Evolutionary conservation across 257 asterid species (phyloP), one percentile per base, ranked within the genome.

Genomic region (Osmanthus fragrans): DNA sequence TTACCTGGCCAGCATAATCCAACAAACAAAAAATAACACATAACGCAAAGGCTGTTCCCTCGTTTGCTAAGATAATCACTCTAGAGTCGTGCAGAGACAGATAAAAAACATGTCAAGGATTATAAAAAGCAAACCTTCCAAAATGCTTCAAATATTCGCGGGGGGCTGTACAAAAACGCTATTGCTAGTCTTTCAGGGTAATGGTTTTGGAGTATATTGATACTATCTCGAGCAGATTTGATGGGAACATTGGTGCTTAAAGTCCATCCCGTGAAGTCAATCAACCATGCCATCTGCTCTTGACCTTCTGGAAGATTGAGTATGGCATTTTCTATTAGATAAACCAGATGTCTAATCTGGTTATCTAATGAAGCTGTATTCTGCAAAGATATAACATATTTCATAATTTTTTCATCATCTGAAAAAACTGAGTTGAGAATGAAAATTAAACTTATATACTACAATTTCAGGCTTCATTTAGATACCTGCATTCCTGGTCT

Each of bases 181-280:
- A 90, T 58, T 25, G 89, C 99, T 56, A 93, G 88, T 80, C 99
- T 89, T 86, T 95, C 99, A 0, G 97, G 99, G 79, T 89, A 95
- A 76, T 95, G 98, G 78, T 90, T 95, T 76, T 95, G 98, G 29
- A 95, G 85, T 78, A 95, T 87, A 82, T 86, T 89, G 70, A 86
- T 76, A 2, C 96, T 86, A 72, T 95, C 98, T 51, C 94, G 84
- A 45, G 98, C 94, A 83, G 96, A 86, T 87, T 90, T 95, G 76
- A 91, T 80, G 6, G 99, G 94, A 70, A 95, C 96, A 39, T 86
- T 92, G 70, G 79, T 90, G 88, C 82, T 91, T 56, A 93, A 27
- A 72, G 98, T 91, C 97, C 94, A 95, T 45, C 97, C 96, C 2
- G 97, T 84, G 87, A 93, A 95, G 87, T 95, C 98, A 73, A 95